phyloP scores from a whole-genome alignment of 768 basidiomycete species.

The button mushroom (Agaricus bisporus) region DNA sequence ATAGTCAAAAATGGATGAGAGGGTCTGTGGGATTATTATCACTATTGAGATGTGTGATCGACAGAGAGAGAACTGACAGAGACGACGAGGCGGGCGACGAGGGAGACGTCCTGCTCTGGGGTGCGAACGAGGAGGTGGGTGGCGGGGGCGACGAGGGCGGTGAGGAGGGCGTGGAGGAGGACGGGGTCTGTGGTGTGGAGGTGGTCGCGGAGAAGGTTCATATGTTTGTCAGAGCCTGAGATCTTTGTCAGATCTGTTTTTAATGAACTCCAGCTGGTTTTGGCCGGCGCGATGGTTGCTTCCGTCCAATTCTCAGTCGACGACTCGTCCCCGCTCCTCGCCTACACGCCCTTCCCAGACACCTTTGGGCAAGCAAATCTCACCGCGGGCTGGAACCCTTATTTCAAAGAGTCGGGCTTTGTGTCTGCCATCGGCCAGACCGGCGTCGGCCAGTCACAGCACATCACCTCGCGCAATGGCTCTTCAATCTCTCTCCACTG shows the following conservation, averaged over 20 bases:
- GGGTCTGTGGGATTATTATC: conserved; percentile 33
- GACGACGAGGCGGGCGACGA: conserved; percentile 51
- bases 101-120: conserved; percentile 54
- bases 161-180: conserved; percentile 59
- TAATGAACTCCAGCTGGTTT: not conserved
- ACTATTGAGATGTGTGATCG: not conserved
- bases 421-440: conserved; percentile 30
- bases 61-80: conserved; percentile 39
- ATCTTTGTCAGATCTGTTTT: too few relatives aligned
- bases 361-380: conserved; percentile 43
- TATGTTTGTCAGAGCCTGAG: too few relatives aligned
- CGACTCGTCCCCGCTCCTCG: conserved; percentile 60
- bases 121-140: conserved; percentile 62
- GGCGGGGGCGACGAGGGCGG: conserved; percentile 56
- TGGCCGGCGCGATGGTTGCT: conserved; percentile 18
- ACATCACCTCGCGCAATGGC: conserved; percentile 55
- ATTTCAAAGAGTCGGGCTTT: conserved; percentile 47
- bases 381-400: conserved; percentile 63
- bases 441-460: conserved; percentile 52
- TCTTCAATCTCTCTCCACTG: conserved; percentile 52
- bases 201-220: conserved; percentile 20
- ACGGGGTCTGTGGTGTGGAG: conserved; percentile 51
- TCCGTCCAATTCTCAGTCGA: conserved; percentile 43
- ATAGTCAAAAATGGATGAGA: conserved; percentile 55
- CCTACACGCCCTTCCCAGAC: conserved; percentile 57